A percentile compares a stretch with the other conserved stretches of the same genome.
Conservation (phyloP, 1,139 yeast species). For the Kodamaea ohmeri region DNA sequence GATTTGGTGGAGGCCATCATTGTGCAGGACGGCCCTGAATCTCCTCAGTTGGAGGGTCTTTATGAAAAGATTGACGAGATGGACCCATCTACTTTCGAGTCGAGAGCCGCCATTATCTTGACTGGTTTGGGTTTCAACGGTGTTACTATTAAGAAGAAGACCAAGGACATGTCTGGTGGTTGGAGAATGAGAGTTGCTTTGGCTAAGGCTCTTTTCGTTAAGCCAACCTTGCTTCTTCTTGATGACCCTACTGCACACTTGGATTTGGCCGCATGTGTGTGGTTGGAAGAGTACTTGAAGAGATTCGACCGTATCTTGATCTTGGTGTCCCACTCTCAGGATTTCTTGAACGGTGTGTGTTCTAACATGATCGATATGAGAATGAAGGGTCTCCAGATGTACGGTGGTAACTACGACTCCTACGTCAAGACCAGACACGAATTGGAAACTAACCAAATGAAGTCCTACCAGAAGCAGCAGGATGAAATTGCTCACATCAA, state of each 20-base stretch:
- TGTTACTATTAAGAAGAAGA: conserved; percentile 73
- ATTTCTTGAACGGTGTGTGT: conserved; percentile 99
- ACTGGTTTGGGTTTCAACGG: conserved; percentile 97
- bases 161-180: conserved; percentile 99
- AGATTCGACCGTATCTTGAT: conserved; percentile 91
- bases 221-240: conserved; percentile 78
- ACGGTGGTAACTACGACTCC: conserved; percentile 99
- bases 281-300: conserved; percentile 98
- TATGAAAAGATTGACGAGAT: conserved; percentile 94
- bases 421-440: conserved; percentile 92
- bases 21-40: conserved; percentile 92
- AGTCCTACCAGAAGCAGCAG: conserved; percentile 94
- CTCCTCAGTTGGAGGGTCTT: conserved; percentile 76
- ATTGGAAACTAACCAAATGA: conserved; percentile 96
- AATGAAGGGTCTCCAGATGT: conserved; percentile 60
- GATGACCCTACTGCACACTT: conserved; percentile 99
- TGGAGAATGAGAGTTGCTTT: conserved; percentile 93
- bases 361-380: conserved; percentile 98
- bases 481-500: conserved; percentile 98
- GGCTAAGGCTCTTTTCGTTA: conserved; percentile 82
- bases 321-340: conserved; percentile 96
- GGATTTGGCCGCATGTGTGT: conserved; percentile 99
- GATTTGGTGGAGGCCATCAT: conserved; percentile 86
- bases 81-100: conserved; percentile 95
- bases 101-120: conserved; percentile 92